A percentile compares a stretch with the other conserved stretches of the same genome.
Evolutionary conservation across 2,329 filamentous ascomycete species (phyloP).

Genomic region (Alternaria consortialis): DNA sequence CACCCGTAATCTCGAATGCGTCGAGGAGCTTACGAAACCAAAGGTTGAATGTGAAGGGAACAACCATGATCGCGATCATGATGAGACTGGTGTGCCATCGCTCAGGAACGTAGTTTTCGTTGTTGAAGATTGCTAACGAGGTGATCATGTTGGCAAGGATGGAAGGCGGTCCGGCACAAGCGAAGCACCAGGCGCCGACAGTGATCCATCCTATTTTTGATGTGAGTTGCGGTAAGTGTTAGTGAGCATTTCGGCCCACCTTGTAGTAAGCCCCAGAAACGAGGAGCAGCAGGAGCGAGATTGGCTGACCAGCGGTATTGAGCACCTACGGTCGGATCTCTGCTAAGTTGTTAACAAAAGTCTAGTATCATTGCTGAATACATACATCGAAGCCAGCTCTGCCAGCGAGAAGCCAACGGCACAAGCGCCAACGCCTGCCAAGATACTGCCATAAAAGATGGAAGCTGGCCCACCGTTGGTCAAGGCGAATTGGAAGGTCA

Average conservation of each 20-base stretch:
- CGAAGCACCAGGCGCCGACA: conserved; percentile 50
- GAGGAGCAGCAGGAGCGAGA: conserved; percentile 33
- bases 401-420: conserved; percentile 47
- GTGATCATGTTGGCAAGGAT: conserved; percentile 38
- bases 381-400: conserved; percentile 45
- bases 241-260: conserved; percentile 16
- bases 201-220: conserved; percentile 54
- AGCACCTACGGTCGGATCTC: conserved; percentile 44
- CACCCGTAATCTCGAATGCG: conserved; percentile 56
- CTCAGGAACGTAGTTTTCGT: conserved; percentile 48
- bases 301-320: conserved; percentile 46
- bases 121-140: conserved; percentile 48
- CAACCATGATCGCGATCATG: conserved; percentile 54
- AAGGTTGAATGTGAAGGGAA: conserved; percentile 55
- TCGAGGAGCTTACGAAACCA: conserved; percentile 57
- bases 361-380: background rate
- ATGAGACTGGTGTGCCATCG: conserved; percentile 62
- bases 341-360: conserved; percentile 8
- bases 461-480: conserved; percentile 42
- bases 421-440: conserved; percentile 35
- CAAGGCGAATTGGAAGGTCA: conserved; percentile 40
- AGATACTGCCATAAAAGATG: conserved; percentile 41
- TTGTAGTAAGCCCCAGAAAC: conserved; percentile 44
- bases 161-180: conserved; percentile 37
- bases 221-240: conserved; percentile 29